phyloP scores from a whole-genome alignment of 1,284 basidiomycete genomes.

The Termitomyces sp. region DNA sequence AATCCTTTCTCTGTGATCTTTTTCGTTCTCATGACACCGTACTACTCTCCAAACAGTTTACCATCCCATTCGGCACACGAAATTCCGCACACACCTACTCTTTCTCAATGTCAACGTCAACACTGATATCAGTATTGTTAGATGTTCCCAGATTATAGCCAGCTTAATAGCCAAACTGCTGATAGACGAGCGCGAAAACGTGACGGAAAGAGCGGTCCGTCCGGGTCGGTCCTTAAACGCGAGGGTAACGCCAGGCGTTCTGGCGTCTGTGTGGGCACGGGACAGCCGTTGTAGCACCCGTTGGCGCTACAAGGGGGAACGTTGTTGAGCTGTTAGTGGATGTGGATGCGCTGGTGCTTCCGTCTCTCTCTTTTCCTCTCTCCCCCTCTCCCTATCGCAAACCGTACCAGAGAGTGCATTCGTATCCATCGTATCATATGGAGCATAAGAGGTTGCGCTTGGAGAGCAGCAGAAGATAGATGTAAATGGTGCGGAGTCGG shows the following conservation, averaged over 20 bases:
- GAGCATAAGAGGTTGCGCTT: too few relatives aligned
- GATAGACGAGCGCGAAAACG: constrained; percentile 58
- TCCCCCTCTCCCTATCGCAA: background rate
- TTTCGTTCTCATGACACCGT: too few relatives aligned
- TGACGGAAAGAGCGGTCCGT: constrained; percentile 43
- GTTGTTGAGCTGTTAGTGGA: constrained; percentile 29
- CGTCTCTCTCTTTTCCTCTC: constrained; percentile 30
- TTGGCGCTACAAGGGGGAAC: constrained; percentile 43
- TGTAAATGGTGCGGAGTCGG: too few relatives aligned
- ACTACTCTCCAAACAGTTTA: too few relatives aligned
- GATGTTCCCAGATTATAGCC: too few relatives aligned
- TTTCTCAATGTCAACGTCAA: too few relatives aligned
- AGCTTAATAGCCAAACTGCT: constrained; percentile 40
- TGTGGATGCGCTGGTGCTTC: constrained; percentile 16
- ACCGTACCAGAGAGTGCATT: constrained; percentile 10
- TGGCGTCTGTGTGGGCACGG: constrained; percentile 41
- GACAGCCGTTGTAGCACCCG: constrained; percentile 58
- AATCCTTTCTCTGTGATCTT: too few relatives aligned
- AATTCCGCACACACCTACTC: too few relatives aligned
- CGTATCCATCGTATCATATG: constrained; percentile 13
- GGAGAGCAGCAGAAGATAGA: too few relatives aligned
- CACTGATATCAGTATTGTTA: too few relatives aligned
- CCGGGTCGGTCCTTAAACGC: constrained; percentile 41
- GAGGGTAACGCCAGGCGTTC: constrained; percentile 32
- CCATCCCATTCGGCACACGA: too few relatives aligned